Conservation (phyloP, 139 green algal species). For the Chlamydomonas incerta region DNA sequence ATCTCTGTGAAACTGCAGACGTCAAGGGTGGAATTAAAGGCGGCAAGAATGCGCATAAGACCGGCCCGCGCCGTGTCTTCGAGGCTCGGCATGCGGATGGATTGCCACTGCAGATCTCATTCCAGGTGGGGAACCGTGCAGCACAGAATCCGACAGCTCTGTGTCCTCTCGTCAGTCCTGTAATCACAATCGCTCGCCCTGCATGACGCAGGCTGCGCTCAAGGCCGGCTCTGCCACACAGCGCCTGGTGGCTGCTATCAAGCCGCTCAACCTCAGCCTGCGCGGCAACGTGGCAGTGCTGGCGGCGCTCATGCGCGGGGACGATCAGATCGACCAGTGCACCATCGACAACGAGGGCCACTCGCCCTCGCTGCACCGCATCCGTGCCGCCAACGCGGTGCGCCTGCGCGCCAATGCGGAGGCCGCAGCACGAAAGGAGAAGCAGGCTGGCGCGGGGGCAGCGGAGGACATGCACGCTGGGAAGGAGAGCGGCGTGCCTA, state of each 20-base stretch:
- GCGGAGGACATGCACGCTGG: too few relatives aligned
- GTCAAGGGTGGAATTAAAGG: constrained; percentile 54
- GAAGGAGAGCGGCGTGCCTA: not conserved
- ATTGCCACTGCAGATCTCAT: constrained; percentile 30
- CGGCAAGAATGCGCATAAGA: constrained; percentile 30
- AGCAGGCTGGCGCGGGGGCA: not conserved
- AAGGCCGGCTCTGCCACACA: constrained; percentile 46
- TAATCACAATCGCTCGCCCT: too few relatives aligned
- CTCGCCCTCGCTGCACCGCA: constrained; percentile 1
- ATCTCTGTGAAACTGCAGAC: not conserved
- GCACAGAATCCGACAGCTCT: too few relatives aligned
- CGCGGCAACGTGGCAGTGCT: constrained; percentile 25
- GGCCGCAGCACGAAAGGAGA: not conserved
- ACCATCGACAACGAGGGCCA: not conserved
- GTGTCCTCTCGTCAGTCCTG: too few relatives aligned
- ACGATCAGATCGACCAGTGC: constrained; percentile 14
- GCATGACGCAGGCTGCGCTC: constrained; percentile 47
- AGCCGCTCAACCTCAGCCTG: constrained; percentile 35
- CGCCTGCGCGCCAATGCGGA: not conserved
- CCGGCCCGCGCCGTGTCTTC: constrained; percentile 12
- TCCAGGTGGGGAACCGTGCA: constrained; percentile 47
- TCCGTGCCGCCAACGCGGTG: not conserved
- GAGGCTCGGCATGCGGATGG: constrained; percentile 43
- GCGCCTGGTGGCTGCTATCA: constrained; percentile 22
- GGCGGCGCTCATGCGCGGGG: constrained; percentile 13